Evolutionary conservation across 2,329 filamentous ascomycete genomes (phyloP), one percentile per base, ranked within the genome.

Genomic region (Plenodomus biglobosus): DNA sequence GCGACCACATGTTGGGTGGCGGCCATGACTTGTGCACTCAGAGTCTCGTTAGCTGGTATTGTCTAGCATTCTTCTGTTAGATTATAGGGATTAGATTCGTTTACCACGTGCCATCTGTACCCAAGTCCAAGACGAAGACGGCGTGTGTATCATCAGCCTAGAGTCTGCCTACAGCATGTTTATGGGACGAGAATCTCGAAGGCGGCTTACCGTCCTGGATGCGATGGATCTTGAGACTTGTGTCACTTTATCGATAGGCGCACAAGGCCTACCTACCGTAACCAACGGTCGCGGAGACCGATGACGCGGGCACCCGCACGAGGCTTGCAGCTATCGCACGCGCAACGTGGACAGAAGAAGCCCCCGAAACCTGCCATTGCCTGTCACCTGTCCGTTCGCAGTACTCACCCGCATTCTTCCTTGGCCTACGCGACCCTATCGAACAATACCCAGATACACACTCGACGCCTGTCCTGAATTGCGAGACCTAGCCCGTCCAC

Each of bases 21-120:
- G 17, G 44, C 18, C 46, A 15, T 32, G 13, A 11, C 27, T 32
- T 32, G 22, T 11, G 22, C 22, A 24, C 22, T 24, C 22, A 43
- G 40, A 47, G 34, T 30, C 39, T 36, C 27, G 48, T 48, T 61
- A 60, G 60, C 58, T 63, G 61, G 60, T 43, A 50, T 50, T 43
- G 5, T 48, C 58, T 63, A 63, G 60, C 44, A 50, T 50, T 43
- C 10, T 48, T 44, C 41, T 50, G 36, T 50, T 45, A 40, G 36
- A 50, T 50, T 45, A 40, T 38, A 50, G 41, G 45, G 50, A 36
- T 52, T 46, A 45, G 50, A 22, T 24, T 15, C 20, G n/a, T n/a
- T n/a, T n/a, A n/a, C n/a, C n/a, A n/a, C n/a, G n/a, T n/a, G n/a
- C n/a, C n/a, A n/a, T n/a, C n/a, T n/a, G n/a, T n/a, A n/a, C n/a